Percentiles rank a stretch among this genome's conserved stretches.
Evolutionary conservation across 2,329 filamentous ascomycete species (phyloP).

Genomic region (Aspergillus amoenus): DNA sequence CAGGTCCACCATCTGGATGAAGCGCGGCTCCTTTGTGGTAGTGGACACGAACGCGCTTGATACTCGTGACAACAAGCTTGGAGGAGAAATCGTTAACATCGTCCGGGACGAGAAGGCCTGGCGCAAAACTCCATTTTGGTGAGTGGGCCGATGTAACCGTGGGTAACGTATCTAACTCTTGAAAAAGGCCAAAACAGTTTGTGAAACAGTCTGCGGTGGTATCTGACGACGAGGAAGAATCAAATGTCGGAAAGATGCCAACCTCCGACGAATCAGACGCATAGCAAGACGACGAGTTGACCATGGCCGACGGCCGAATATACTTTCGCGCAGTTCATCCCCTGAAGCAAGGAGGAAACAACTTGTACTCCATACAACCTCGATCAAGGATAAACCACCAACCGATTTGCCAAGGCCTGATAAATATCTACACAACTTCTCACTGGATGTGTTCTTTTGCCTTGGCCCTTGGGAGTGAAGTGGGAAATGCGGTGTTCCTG

Average conservation of each 20-base stretch:
- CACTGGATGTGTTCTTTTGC: slow-evolving; percentile 26
- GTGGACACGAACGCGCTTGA: slow-evolving; percentile 69
- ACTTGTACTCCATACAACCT: not conserved
- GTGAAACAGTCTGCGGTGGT: slow-evolving; percentile 62
- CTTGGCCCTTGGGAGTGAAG: slow-evolving; percentile 17
- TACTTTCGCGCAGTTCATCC: not conserved
- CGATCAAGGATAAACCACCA: not conserved
- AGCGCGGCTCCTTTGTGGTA: slow-evolving; percentile 81
- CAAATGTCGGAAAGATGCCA: slow-evolving; percentile 80
- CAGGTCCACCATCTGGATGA: slow-evolving; percentile 91
- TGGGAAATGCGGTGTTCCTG: slow-evolving; percentile 26
- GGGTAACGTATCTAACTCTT: slow-evolving; percentile 13
- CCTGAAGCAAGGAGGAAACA: not conserved
- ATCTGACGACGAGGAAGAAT: slow-evolving; percentile 74
- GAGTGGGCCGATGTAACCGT: slow-evolving; percentile 19
- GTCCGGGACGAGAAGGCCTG: slow-evolving; percentile 88
- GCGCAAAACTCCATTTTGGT: slow-evolving; percentile 90
- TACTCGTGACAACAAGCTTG: slow-evolving; percentile 71
- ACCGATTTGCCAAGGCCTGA: not conserved
- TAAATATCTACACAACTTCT: not conserved
- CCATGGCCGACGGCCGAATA: not conserved
- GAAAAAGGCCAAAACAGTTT: slow-evolving; percentile 74
- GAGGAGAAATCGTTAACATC: slow-evolving; percentile 88
- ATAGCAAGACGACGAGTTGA: slow-evolving; percentile 34
- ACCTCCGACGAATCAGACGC: slow-evolving; percentile 77